phyloP scores from a whole-genome alignment of 1,139 yeast genomes.

The Citeromyces hawaiiensis region DNA sequence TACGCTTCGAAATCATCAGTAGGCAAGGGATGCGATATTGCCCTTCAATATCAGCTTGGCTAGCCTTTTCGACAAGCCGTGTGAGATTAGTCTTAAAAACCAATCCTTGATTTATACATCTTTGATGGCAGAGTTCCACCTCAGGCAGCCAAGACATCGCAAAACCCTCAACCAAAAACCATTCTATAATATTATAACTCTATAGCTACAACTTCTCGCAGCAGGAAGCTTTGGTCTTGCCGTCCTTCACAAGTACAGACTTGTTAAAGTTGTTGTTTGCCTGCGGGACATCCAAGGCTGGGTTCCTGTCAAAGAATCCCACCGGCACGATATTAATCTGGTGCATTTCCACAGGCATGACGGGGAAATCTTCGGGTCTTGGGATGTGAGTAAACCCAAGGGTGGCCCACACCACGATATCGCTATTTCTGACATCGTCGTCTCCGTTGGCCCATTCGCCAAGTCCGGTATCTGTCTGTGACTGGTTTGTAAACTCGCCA shows the following conservation, averaged over 20 bases:
- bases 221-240: constrained; percentile 17
- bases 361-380: constrained; percentile 85
- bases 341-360: constrained; percentile 77
- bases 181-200: neutral
- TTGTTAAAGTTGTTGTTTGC: constrained; percentile 62
- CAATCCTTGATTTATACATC: too few relatives aligned
- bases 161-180: too few relatives aligned
- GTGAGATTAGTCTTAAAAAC: too few relatives aligned
- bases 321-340: constrained; percentile 59
- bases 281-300: constrained; percentile 74
- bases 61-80: too few relatives aligned
- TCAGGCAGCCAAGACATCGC: too few relatives aligned
- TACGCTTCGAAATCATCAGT: too few relatives aligned
- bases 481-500: constrained; percentile 72
- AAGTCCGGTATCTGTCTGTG: constrained; percentile 48
- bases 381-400: constrained; percentile 82
- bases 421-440: constrained; percentile 68
- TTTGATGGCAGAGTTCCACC: too few relatives aligned
- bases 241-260: constrained; percentile 28
- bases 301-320: constrained; percentile 73
- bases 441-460: constrained; percentile 48
- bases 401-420: constrained; percentile 79
- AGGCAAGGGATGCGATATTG: too few relatives aligned
- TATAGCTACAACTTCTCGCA: constrained; percentile 23
- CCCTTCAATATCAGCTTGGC: too few relatives aligned